Conservation (phyloP, 495 filamentous ascomycete species). For the Tricharina praecox region DNA sequence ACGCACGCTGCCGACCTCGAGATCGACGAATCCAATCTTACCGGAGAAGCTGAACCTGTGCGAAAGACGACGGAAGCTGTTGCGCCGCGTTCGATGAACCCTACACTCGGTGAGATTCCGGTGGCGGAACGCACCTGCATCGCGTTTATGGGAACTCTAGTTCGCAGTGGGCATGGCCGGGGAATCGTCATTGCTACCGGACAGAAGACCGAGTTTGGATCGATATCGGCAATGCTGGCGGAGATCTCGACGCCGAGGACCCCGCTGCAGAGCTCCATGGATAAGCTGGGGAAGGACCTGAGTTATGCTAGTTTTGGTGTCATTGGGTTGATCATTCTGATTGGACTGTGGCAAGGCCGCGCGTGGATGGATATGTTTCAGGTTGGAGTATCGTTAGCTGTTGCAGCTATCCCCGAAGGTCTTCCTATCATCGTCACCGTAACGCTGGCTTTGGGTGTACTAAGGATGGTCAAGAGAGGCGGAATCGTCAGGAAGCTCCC, state of each 20-base stretch:
- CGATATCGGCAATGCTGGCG: slow-evolving; percentile 77
- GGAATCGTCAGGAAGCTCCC: slow-evolving; percentile 91
- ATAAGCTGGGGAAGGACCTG: slow-evolving; percentile 78
- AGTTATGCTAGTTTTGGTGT: slow-evolving; percentile 92
- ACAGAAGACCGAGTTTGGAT: slow-evolving; percentile 85
- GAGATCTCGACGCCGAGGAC: slow-evolving; percentile 90
- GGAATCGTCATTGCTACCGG: slow-evolving; percentile 92
- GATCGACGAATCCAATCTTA: slow-evolving; percentile 94
- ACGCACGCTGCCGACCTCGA: slow-evolving; percentile 72
- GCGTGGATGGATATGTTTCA: slow-evolving; percentile 89
- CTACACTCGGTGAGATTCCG: slow-evolving; percentile 18
- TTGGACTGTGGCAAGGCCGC: slow-evolving; percentile 78
- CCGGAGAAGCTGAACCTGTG: slow-evolving; percentile 89
- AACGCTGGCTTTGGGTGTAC: slow-evolving; percentile 80
- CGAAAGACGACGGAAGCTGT: slow-evolving; percentile 53
- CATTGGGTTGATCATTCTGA: slow-evolving; percentile 76
- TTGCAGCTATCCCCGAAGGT: slow-evolving; percentile 93
- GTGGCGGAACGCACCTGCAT: slow-evolving; percentile 35
- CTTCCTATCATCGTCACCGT: slow-evolving; percentile 97
- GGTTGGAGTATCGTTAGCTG: slow-evolving; percentile 88
- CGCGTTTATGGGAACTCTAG: slow-evolving; percentile 95
- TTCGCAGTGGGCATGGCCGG: slow-evolving; percentile 88
- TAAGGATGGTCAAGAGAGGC: slow-evolving; percentile 83
- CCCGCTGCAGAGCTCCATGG: slow-evolving; percentile 91
- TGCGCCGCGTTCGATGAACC: slow-evolving; percentile 24